A percentile compares a stretch with the other conserved stretches of the same genome.
Conservation (phyloP, 2,329 filamentous ascomycete genomes). For the Pyrenophora seminiperda region DNA sequence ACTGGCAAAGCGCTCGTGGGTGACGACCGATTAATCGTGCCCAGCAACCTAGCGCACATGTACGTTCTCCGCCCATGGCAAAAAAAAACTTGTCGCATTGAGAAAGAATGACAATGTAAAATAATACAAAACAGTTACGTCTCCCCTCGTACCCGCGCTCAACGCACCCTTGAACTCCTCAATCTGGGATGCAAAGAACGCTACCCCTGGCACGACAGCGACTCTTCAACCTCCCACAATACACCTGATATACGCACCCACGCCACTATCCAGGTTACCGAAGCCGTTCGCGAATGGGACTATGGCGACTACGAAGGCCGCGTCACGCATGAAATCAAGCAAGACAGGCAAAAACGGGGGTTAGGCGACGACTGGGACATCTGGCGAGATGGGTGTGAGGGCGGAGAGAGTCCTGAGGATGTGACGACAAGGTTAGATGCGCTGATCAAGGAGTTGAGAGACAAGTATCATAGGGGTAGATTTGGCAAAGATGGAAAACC, state of each 20-base stretch:
- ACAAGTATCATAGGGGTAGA: slow-evolving; percentile 48
- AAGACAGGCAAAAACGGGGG: slow-evolving; percentile 54
- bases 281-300: slow-evolving; percentile 64
- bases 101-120: neutral
- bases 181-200: slow-evolving; percentile 71
- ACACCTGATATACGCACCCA: slow-evolving; percentile 39
- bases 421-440: slow-evolving; percentile 74
- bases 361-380: slow-evolving; percentile 75
- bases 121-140: slow-evolving; percentile 66
- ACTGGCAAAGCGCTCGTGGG: slow-evolving; percentile 87
- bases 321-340: slow-evolving; percentile 57
- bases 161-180: slow-evolving; percentile 87
- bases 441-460: slow-evolving; percentile 75
- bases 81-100: too few species aligned
- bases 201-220: slow-evolving; percentile 68
- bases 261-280: slow-evolving; percentile 57
- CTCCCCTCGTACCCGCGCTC: slow-evolving; percentile 81
- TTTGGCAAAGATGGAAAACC: slow-evolving; percentile 65
- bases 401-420: slow-evolving; percentile 78
- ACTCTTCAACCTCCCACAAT: neutral
- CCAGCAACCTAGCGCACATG: slow-evolving; percentile 81
- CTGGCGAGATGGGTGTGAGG: slow-evolving; percentile 82
- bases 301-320: slow-evolving; percentile 68
- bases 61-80: slow-evolving; percentile 50
- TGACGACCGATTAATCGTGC: slow-evolving; percentile 81